Evolutionary conservation across 108 stramenopile species (phyloP), one percentile per base, ranked within the genome.

Genomic region (Fistulifera pelliculosa): DNA sequence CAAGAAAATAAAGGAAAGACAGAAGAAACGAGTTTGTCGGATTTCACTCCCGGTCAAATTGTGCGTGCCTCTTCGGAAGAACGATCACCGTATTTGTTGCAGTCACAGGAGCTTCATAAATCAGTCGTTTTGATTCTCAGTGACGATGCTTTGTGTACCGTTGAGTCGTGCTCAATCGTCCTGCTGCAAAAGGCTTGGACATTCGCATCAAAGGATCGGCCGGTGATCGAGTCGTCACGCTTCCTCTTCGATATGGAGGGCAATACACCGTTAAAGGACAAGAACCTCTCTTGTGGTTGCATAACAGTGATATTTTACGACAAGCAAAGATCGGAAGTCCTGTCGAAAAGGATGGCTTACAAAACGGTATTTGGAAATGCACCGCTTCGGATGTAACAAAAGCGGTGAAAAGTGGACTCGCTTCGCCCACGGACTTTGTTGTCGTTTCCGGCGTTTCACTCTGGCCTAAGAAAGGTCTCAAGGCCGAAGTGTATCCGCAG

Each of bases 91-190:
- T 85, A 84, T 54, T 53, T 87, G 7, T 63, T 87, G 47, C 64
- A 77, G n/a, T 67, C 78, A n/a, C 90, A 87, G 60, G 79, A 81
- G 38, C 71, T 85, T 41, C 90, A 91, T 53, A 75, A 83, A 62
- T 81, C 78, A 22, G 53, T 88, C 8, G 62, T 88, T 26, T 61
- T 87, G 39, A 56, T 88, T 22, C 41, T 92, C 16, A 50, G 64
- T 7, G 72, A 83, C 31, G 80, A 88, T 57, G 71, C 79, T 4
- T 71, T 74, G 23, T 48, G 60, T 35, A 71, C 69, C 10, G 68
- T 86, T 38, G 84, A 82, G 64, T 70, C 35, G 71, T 88, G 39
- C 69, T 92, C 14, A 92, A 92, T 62, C 72, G 83, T 21, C 84
- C 90, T 35, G 62, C 77, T 28, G 51, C 81, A 11, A 81, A 74